Evolutionary conservation across 75 land plant genomes (phyloP).

Genomic region (Cunninghamia lanceolata): DNA sequence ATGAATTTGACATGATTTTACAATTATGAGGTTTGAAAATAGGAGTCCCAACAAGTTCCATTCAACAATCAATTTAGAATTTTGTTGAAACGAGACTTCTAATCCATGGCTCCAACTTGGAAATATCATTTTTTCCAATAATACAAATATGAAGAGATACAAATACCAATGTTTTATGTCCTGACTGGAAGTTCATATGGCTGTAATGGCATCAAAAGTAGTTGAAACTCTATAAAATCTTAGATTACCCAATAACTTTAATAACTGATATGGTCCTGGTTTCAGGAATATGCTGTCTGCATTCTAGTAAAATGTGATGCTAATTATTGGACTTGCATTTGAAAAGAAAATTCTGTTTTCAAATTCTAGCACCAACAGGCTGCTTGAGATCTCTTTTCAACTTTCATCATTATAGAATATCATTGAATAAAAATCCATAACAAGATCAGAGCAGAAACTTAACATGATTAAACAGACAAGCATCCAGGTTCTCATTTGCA

Average conservation of each 20-base stretch:
- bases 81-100: not conserved
- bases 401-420: not conserved
- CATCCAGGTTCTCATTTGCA: not conserved
- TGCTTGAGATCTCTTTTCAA: not conserved
- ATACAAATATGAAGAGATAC: not conserved
- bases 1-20: no score
- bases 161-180: not conserved
- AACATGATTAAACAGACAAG: not conserved
- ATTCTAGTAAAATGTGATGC: no score
- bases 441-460: not conserved
- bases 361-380: not conserved
- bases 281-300: no score
- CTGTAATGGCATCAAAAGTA: not conserved
- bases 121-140: not conserved
- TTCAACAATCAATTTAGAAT: not conserved
- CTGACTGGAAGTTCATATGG: not conserved
- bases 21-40: no score
- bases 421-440: not conserved
- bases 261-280: no score
- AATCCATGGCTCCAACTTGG: not conserved
- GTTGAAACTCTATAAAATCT: not conserved
- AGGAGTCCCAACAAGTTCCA: no score
- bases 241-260: not conserved
- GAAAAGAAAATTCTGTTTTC: not conserved
- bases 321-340: not conserved